Conservation (phyloP, 106 monocot genomes). For the Apostasia ramifera region DNA sequence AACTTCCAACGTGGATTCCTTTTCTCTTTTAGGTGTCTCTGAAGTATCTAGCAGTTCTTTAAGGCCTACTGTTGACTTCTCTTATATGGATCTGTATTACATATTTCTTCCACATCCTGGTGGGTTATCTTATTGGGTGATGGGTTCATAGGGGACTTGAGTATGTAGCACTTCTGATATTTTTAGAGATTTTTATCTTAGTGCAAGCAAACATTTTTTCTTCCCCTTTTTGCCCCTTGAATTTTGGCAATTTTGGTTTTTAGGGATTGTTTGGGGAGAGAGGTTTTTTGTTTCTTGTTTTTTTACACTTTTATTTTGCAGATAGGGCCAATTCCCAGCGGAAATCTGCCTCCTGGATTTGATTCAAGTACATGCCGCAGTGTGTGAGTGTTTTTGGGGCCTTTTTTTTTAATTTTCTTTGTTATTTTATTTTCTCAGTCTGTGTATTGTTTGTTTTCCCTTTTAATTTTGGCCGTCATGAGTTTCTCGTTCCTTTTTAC, state of each 20-base stretch:
- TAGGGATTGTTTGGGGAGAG: not conserved
- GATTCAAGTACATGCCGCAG: conserved; percentile 25
- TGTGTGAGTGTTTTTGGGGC: conserved; percentile 10
- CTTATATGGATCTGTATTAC: too few species aligned
- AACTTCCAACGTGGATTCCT: too few species aligned
- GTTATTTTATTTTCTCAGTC: not conserved
- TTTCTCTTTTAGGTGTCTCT: too few species aligned
- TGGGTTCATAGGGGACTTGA: too few species aligned
- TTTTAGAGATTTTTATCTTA: too few species aligned
- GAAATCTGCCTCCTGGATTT: conserved; percentile 29
- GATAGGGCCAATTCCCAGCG: conserved; percentile 25
- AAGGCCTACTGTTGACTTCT: too few species aligned
- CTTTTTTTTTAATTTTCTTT: not conserved
- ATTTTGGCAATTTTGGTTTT: not conserved
- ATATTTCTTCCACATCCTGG: too few species aligned
- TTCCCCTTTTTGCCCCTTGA: not conserved
- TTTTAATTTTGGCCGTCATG: not conserved
- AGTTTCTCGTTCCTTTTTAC: not conserved
- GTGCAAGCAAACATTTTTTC: not conserved
- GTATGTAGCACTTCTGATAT: too few species aligned
- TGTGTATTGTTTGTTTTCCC: not conserved
- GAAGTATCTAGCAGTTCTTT: too few species aligned
- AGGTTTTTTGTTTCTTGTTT: conserved; percentile 23
- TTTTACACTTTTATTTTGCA: conserved; percentile 56
- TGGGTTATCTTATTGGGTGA: too few species aligned